Evolutionary conservation across 768 basidiomycete genomes (phyloP), one percentile per base, ranked within the genome.

Genomic region (Tulasnella sp.): DNA sequence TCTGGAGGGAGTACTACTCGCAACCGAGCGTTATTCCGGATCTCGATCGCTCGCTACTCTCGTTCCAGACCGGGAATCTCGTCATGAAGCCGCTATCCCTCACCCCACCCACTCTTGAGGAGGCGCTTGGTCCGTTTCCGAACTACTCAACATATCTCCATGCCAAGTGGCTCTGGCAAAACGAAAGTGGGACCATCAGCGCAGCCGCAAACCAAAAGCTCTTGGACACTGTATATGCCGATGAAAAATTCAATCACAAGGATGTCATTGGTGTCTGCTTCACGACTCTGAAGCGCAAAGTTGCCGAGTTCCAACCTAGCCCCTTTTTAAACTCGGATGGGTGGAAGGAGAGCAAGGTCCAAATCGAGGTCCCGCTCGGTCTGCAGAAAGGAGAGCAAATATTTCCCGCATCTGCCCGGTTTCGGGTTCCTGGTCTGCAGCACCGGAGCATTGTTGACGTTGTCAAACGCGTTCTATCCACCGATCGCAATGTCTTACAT

Each of bases 231-330:
- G 73, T 40, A 37, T 46, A 41, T 41, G 31, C 18, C 44, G 37
- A 77, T 31, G 16, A 37, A 31, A 14, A 34, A n/a, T 77, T 77
- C 50, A 28, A 77, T 40, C 46, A 46, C 20, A 9, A 8, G 12
- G 24, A 77, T 22, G 54, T 77, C 12, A 18, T 24, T 22, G 37
- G 54, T 20, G 41, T 75, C 8, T 40, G 37, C 34, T 54, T 60
- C 22, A 6, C 34, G 0, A 28, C 44, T 7, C n/a, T 77, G 76
- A 14, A 31, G 28, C n/a, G 20, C 18, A 31, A 34, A 20, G 46
- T 77, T n/a, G 44, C 76, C n/a, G 76, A 77, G 34, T 74, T 34
- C 34, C 73, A 74, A 37, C 73, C 73, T n/a, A 74, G 44, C 28
- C 73, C 73, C 8, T 46, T 74, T 74, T 9, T 41, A 1, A 22